These are phyloP conservation scores for Vanrija humicola DNA, from an alignment of 1,284 basidiomycete genomes.

Conservation along the genomic window DNA sequence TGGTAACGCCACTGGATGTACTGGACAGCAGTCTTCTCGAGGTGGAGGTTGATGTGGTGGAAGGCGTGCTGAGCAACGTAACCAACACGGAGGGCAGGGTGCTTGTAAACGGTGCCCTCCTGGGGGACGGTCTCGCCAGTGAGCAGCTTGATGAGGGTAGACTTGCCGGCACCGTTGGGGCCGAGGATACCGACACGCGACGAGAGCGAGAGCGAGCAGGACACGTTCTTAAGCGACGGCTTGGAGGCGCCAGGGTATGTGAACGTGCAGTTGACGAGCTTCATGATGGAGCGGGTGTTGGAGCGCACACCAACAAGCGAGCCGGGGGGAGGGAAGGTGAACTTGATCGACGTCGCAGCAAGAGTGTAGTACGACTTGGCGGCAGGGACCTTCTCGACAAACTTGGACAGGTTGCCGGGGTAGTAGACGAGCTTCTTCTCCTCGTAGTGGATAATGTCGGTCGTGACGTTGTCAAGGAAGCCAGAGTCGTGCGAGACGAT, in stretches of 20 bases:
- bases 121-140: constrained; percentile 95
- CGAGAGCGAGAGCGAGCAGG: constrained; percentile 86
- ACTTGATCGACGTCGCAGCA: constrained; percentile 90
- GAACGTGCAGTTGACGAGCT: constrained; percentile 87
- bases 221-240: constrained; percentile 83
- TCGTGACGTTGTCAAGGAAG: constrained; percentile 94
- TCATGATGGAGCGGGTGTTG: constrained; percentile 93
- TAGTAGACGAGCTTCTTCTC: constrained; percentile 96
- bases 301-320: constrained; percentile 96
- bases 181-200: constrained; percentile 91
- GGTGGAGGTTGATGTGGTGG: constrained; percentile 88
- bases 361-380: constrained; percentile 98
- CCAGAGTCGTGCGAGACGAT: constrained; percentile 98
- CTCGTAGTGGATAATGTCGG: constrained; percentile 97
- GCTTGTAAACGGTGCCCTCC: constrained; percentile 90
- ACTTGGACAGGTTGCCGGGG: constrained; percentile 85
- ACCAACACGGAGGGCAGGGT: constrained; percentile 90
- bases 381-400: constrained; percentile 87
- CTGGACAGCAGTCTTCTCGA: constrained; percentile 90
- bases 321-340: constrained; percentile 93
- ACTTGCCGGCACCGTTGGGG: constrained; percentile 97
- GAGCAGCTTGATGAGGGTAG: constrained; percentile 96
- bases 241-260: constrained; percentile 83
- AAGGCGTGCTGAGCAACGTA: constrained; percentile 98
- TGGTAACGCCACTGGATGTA: constrained; percentile 99